phyloP scores from a whole-genome alignment of 495 filamentous ascomycete species.

The Xylaria sp. region DNA sequence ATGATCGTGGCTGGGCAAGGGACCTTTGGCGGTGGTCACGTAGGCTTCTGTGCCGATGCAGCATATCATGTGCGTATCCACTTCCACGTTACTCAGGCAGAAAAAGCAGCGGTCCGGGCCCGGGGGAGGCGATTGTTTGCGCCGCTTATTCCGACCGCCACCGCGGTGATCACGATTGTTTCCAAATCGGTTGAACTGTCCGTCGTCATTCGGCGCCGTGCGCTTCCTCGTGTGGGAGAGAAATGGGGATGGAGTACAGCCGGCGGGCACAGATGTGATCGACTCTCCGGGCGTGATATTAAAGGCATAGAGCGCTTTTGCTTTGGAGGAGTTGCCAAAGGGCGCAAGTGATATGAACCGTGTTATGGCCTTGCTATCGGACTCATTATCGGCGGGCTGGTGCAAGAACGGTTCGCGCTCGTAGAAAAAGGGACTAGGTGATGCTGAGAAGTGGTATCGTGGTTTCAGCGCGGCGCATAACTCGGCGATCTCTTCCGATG shows the following conservation, averaged over 20 bases:
- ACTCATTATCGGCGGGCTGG: slow-evolving; percentile 36
- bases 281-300: slow-evolving; percentile 68
- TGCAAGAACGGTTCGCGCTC: slow-evolving; percentile 95
- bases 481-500: slow-evolving; percentile 67
- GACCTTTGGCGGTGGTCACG: slow-evolving; percentile 90
- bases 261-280: slow-evolving; percentile 63
- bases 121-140: slow-evolving; percentile 61
- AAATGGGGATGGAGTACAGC: slow-evolving; percentile 77
- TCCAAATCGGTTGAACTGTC: slow-evolving; percentile 65
- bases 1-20: slow-evolving; percentile 71
- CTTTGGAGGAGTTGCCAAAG: slow-evolving; percentile 72
- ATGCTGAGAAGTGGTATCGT: slow-evolving; percentile 83
- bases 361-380: slow-evolving; percentile 66
- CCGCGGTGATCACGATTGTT: slow-evolving; percentile 65
- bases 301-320: slow-evolving; percentile 93
- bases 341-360: slow-evolving; percentile 88
- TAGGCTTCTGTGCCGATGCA: slow-evolving; percentile 86
- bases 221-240: slow-evolving; percentile 63
- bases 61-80: slow-evolving; percentile 86
- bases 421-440: slow-evolving; percentile 69
- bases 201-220: slow-evolving; percentile 61
- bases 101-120: slow-evolving; percentile 89
- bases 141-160: slow-evolving; percentile 62
- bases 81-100: slow-evolving; percentile 82
- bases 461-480: slow-evolving; percentile 79